A percentile compares a stretch with the other conserved stretches of the same genome.
These are phyloP conservation scores for Aristolochia fimbriata DNA, from an alignment of 164 flowering plant genomes.

Conservation along the genomic window DNA sequence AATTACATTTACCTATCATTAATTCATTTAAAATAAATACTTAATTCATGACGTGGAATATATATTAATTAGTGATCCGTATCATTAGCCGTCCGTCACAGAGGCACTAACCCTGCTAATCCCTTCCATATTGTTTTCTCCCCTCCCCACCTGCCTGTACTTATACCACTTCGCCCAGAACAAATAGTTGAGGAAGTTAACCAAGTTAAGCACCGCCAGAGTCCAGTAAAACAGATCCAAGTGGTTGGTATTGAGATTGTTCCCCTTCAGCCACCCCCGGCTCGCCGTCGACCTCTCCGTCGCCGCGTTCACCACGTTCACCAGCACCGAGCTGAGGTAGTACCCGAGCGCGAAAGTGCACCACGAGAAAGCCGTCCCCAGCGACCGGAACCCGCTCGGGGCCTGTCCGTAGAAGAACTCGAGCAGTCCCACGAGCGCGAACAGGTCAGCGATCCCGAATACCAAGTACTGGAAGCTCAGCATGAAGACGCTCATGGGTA, in stretches of 20 bases:
- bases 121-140: no score
- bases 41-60: no score
- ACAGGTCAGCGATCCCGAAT: constrained; percentile 46
- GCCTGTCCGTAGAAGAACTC: constrained; percentile 48
- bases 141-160: constrained; percentile 4
- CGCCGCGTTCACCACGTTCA: constrained; percentile 26
- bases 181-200: constrained; percentile 32
- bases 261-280: constrained; percentile 43
- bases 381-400: constrained; percentile 27
- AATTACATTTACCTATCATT: no score
- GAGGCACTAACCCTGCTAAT: no score
- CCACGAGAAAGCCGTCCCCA: constrained; percentile 44
- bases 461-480: constrained; percentile 40
- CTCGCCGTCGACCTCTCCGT: constrained; percentile 17
- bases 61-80: no score
- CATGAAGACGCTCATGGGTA: constrained; percentile 34
- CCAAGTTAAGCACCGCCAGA: constrained; percentile 28
- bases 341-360: constrained; percentile 44
- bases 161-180: constrained; percentile 35
- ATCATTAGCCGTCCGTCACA: no score
- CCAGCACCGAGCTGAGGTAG: constrained; percentile 35
- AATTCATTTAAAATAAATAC: no score
- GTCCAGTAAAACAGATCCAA: constrained; percentile 43
- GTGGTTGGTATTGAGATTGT: constrained; percentile 35
- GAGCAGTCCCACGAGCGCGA: constrained; percentile 38